These are phyloP conservation scores for Cytospora leucostoma DNA, from an alignment of 2,329 filamentous ascomycete species.

Conservation along the genomic window DNA sequence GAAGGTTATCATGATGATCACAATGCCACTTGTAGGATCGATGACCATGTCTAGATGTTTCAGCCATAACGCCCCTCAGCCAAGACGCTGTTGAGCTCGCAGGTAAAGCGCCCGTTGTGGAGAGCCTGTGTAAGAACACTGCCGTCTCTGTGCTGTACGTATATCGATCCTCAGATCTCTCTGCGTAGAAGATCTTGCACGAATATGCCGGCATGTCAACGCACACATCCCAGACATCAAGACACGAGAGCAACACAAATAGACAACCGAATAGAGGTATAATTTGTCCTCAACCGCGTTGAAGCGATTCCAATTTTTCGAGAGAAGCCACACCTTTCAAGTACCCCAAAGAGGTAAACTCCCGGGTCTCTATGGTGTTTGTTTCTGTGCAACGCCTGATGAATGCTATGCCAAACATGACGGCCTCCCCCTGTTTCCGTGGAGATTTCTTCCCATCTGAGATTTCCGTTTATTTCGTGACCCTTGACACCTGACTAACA, in stretches of 20 bases:
- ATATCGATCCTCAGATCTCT: neutral
- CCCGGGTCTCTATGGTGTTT: conserved; percentile 22
- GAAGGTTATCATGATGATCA: no score
- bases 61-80: no score
- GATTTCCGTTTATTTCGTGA: neutral
- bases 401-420: conserved; percentile 35
- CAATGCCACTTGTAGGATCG: no score
- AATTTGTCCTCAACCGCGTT: conserved; percentile 38
- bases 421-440: conserved; percentile 28
- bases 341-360: conserved; percentile 31
- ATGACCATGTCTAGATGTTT: no score
- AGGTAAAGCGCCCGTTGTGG: no score
- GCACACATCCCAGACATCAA: neutral
- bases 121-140: no score
- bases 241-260: neutral
- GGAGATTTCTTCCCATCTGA: conserved; percentile 6
- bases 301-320: conserved; percentile 40
- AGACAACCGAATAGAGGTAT: neutral
- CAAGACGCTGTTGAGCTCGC: no score
- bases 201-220: neutral
- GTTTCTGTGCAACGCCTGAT: conserved; percentile 38
- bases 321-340: conserved; percentile 36
- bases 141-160: neutral
- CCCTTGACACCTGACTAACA: neutral
- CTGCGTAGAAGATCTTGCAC: neutral